phyloP scores from a whole-genome alignment of 345 rosid species.

The Aquilaria sinensis region DNA sequence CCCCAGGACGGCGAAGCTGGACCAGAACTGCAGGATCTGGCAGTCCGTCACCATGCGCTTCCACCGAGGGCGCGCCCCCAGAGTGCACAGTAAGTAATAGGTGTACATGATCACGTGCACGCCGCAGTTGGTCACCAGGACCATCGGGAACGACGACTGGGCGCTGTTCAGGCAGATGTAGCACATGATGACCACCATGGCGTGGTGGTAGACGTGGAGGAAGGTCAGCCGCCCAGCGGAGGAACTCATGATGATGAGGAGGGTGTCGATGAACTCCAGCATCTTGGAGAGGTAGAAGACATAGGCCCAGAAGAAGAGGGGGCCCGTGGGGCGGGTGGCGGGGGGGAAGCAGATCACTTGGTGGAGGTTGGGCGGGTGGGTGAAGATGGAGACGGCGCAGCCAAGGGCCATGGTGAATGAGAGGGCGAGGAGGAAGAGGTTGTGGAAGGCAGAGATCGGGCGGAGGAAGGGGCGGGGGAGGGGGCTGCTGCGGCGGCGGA shows the following conservation, averaged over 20 bases:
- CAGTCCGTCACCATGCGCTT: constrained; percentile 53
- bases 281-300: constrained; percentile 62
- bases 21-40: constrained; percentile 56
- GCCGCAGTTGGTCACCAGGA: constrained; percentile 38
- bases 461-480: constrained; percentile 15
- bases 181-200: constrained; percentile 54
- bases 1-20: constrained; percentile 33
- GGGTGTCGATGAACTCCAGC: constrained; percentile 51
- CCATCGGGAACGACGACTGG: constrained; percentile 49
- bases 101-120: constrained; percentile 67
- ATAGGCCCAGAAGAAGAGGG: constrained; percentile 67
- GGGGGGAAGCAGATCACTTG: constrained; percentile 48
- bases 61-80: constrained; percentile 60
- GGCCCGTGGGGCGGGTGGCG: constrained; percentile 34
- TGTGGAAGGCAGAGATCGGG: constrained; percentile 29
- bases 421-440: constrained; percentile 25
- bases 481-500: background rate
- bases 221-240: constrained; percentile 42
- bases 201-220: constrained; percentile 75
- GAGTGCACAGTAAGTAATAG: constrained; percentile 38
- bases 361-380: constrained; percentile 21
- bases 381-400: constrained; percentile 25
- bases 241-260: constrained; percentile 38
- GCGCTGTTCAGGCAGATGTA: constrained; percentile 35
- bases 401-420: constrained; percentile 40